These are phyloP conservation scores for Arctostaphylos glauca DNA, from an alignment of 148 eudicot species.

Conservation along the genomic window DNA sequence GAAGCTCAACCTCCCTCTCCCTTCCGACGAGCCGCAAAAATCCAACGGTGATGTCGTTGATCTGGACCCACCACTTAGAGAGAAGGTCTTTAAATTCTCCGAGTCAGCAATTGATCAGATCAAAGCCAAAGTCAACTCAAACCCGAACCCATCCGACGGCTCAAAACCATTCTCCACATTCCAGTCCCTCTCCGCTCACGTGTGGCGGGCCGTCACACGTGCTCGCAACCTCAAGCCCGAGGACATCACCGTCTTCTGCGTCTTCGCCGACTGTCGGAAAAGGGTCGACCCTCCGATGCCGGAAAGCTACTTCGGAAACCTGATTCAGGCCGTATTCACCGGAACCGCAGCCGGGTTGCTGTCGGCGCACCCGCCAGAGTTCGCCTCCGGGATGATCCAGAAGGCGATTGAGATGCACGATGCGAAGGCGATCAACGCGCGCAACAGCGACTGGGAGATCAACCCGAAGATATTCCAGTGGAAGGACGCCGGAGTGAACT, in stretches of 20 bases:
- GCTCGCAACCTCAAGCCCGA: constrained; percentile 78
- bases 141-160: constrained; percentile 19
- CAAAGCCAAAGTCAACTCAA: constrained; percentile 53
- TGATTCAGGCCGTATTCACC: constrained; percentile 90
- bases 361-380: constrained; percentile 53
- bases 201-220: constrained; percentile 75
- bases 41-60: constrained; percentile 25
- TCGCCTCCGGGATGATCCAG: constrained; percentile 56
- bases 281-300: constrained; percentile 94
- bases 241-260: constrained; percentile 75
- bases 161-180: constrained; percentile 66
- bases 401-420: constrained; percentile 47
- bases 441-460: constrained; percentile 77
- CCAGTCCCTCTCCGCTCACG: constrained; percentile 78
- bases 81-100: constrained; percentile 69
- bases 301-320: constrained; percentile 84
- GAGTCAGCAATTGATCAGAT: constrained; percentile 62
- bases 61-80: constrained; percentile 48
- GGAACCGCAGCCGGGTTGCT: constrained; percentile 76
- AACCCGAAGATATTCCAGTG: constrained; percentile 77
- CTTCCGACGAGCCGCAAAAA: constrained; percentile 49
- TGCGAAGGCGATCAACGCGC: constrained; percentile 53
- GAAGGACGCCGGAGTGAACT: constrained; percentile 91
- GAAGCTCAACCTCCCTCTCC: constrained; percentile 55
- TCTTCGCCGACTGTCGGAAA: constrained; percentile 84